phyloP scores from a whole-genome alignment of 2,329 filamentous ascomycete species.

The Meredithiella fracta region DNA sequence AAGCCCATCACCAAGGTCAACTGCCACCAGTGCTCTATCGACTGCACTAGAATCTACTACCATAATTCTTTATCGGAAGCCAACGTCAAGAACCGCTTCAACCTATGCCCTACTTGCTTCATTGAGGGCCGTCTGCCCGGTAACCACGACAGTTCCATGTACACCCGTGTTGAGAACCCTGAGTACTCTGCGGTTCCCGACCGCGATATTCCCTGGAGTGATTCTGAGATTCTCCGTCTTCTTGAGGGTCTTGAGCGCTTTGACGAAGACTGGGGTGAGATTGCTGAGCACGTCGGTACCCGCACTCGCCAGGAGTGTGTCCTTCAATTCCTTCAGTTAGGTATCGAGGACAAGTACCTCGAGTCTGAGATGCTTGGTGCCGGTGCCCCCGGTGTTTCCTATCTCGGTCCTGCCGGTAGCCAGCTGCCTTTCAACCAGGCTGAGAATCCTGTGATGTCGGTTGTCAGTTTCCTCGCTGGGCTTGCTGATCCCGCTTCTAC shows the following conservation, averaged over 20 bases:
- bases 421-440: conserved; percentile 79
- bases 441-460: conserved; percentile 93
- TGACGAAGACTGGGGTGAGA: conserved; percentile 89
- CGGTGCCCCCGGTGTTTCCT: conserved; percentile 40
- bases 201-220: conserved; percentile 76
- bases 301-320: conserved; percentile 92
- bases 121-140: conserved; percentile 68
- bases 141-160: conserved; percentile 64
- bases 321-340: conserved; percentile 84
- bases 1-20: conserved; percentile 52
- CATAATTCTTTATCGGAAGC: conserved; percentile 40
- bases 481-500: conserved; percentile 81
- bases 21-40: conserved; percentile 82
- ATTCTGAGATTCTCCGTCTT: conserved; percentile 74
- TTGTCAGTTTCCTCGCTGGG: conserved; percentile 83
- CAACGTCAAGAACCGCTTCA: conserved; percentile 57
- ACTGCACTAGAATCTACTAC: conserved; percentile 56
- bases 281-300: conserved; percentile 81
- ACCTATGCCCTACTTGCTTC: conserved; percentile 84
- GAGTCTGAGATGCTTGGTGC: conserved; percentile 49
- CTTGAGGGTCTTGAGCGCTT: conserved; percentile 84
- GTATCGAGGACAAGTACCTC: conserved; percentile 94
- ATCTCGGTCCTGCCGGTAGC: conserved; percentile 58
- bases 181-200: conserved; percentile 63
- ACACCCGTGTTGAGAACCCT: conserved; percentile 79